Conservation (phyloP, 176 grass and related monocot species). For the Carex pumila region DNA sequence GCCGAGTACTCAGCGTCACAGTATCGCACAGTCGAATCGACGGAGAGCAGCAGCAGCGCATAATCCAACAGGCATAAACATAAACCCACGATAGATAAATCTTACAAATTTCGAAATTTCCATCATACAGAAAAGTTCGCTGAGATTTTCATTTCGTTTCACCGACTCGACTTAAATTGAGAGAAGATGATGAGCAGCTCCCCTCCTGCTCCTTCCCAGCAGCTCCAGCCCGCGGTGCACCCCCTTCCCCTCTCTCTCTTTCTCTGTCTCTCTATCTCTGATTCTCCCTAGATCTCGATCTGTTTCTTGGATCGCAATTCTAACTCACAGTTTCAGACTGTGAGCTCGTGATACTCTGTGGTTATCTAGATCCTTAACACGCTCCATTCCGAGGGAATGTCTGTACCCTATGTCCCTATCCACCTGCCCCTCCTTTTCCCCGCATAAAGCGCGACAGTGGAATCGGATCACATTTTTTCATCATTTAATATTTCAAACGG, state of each 20-base stretch:
- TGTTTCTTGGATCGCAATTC: background rate
- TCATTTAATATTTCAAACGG: background rate
- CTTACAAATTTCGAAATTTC: background rate
- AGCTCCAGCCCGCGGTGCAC: background rate
- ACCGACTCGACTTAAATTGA: background rate
- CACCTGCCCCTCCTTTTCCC: background rate
- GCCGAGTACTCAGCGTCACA: too few relatives aligned
- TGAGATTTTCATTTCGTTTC: background rate
- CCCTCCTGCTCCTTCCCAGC: background rate
- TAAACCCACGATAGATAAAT: background rate
- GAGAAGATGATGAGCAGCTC: conserved; percentile 18
- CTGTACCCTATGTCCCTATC: background rate
- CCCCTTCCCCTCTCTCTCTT: too few relatives aligned
- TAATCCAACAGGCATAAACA: background rate
- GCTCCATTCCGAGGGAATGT: background rate
- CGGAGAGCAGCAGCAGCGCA: too few relatives aligned
- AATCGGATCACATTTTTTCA: background rate
- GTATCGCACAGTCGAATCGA: too few relatives aligned
- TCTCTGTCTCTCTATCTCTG: background rate
- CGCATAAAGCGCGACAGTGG: background rate
- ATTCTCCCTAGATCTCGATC: conserved; percentile 19
- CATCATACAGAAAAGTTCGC: background rate
- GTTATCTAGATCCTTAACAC: background rate
- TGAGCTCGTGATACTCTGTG: background rate
- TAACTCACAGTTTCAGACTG: background rate